Evolutionary conservation across 371 early-diverging fungal genomes (phyloP).

Genomic region (Smittium culicis): DNA sequence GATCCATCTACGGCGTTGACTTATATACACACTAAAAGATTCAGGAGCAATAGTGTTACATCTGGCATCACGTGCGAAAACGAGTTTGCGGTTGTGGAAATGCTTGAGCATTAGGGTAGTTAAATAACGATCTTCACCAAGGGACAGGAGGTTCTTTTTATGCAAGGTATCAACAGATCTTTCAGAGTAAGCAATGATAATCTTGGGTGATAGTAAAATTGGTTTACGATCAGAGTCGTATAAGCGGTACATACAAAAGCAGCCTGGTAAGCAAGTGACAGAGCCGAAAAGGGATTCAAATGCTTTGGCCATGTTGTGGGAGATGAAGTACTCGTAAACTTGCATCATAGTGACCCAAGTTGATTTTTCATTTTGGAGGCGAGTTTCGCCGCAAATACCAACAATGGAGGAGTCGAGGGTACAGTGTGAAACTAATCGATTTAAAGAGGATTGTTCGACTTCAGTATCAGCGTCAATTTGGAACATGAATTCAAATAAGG

Average conservation of each 20-base stretch:
- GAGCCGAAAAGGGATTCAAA: constrained; percentile 96
- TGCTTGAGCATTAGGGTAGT: constrained; percentile 95
- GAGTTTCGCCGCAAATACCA: constrained; percentile 84
- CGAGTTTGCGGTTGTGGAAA: constrained; percentile 86
- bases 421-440: constrained; percentile 69
- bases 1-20: constrained; percentile 92
- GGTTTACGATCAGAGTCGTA: constrained; percentile 34
- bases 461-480: constrained; percentile 92
- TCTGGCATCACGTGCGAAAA: constrained; percentile 85
- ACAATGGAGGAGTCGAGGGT: constrained; percentile 69
- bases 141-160: constrained; percentile 93
- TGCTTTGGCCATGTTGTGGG: constrained; percentile 89
- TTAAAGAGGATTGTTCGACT: constrained; percentile 62
- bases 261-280: constrained; percentile 85
- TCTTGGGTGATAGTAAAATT: constrained; percentile 65
- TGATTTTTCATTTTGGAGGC: constrained; percentile 67
- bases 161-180: constrained; percentile 92
- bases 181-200: constrained; percentile 86
- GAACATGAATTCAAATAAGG: constrained; percentile 73
- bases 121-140: constrained; percentile 97
- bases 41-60: constrained; percentile 93
- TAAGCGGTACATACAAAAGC: constrained; percentile 86
- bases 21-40: constrained; percentile 73
- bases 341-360: constrained; percentile 93
- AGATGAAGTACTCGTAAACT: constrained; percentile 94